Percentiles rank a stretch among this genome's conserved stretches.
Evolutionary conservation across 495 filamentous ascomycete species (phyloP).

Genomic region (Penicillium cosmopolitanum): DNA sequence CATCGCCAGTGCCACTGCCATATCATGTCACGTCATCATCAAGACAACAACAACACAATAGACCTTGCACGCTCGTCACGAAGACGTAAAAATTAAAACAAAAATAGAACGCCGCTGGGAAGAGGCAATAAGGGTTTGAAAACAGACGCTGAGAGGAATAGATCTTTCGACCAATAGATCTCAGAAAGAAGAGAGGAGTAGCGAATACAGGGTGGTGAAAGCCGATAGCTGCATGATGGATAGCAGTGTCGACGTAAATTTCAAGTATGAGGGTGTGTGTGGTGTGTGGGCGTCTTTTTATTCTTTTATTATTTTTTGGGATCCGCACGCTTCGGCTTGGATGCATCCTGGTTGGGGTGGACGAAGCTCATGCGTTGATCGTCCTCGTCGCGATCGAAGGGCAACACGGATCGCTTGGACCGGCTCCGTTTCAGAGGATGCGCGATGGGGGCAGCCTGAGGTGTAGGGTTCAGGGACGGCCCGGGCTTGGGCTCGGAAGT

Average conservation of each 20-base stretch:
- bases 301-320: conserved; percentile 13
- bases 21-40: conserved; percentile 14
- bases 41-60: conserved; percentile 15
- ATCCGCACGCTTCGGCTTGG: conserved; percentile 29
- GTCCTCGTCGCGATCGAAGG: conserved; percentile 41
- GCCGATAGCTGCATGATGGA: not conserved
- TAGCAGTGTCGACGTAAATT: not conserved
- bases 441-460: conserved; percentile 36
- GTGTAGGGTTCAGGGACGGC: conserved; percentile 38
- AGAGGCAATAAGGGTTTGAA: not conserved
- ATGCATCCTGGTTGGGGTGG: conserved; percentile 39
- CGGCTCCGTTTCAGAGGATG: conserved; percentile 50
- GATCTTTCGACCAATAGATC: conserved; percentile 2
- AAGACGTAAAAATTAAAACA: conserved; percentile 19
- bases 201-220: conserved; percentile 5
- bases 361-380: conserved; percentile 54
- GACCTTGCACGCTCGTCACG: conserved; percentile 1
- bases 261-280: no score
- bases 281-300: conserved; percentile 5
- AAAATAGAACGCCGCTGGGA: conserved; percentile 4
- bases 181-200: conserved; percentile 15
- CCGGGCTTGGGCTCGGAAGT: conserved; percentile 41
- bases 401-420: conserved; percentile 49
- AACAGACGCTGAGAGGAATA: conserved; percentile 10
- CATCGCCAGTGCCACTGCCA: not conserved